Evolutionary conservation across 768 basidiomycete genomes (phyloP), one percentile per base, ranked within the genome.

Genomic region (Leucocoprinus sp.): DNA sequence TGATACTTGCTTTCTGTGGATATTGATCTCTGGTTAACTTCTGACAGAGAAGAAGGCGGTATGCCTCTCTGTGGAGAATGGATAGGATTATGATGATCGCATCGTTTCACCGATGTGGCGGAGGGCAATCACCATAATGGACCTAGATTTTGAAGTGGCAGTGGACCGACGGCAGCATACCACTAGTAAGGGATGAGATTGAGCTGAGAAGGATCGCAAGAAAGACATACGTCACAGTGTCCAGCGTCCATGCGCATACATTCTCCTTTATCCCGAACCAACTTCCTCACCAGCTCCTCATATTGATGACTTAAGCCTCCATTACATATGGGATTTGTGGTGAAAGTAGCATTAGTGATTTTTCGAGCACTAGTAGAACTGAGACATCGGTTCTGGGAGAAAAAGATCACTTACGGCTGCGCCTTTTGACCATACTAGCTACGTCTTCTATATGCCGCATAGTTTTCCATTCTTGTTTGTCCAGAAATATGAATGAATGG

Each of bases 81-180:
- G 9, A 15, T 26, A n/a, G 43, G 42, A 37, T 36, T 31, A 27
- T 64, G 60, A 27, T 49, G 60, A 17, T 60, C 53, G 43, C 62
- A 64, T 12, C 53, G 55, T 37, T 58, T 66, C 8, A 43, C 50
- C 1, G 63, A 65, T 8, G 63, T 67, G 12, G 52, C 58, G 5
- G 67, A 59, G 1, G 79, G 82, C 0, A 82, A 85, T 15, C 76
- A 72, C 90, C 91, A 95, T 9, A 79, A 64, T 0, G 88, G 90
- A 8, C 74, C 72, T 52, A 78, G 73, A 7, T 82, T 71, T 21
- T 77, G 72, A 12, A 63, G 60, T 0, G 88, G 87, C 4, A 91
- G 67, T 3, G 83, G 78, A 0, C 84, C 87, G 11, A 93, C 64
- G 0, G 76, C 80, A 48, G 80, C 72, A 57, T 93, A 91, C 55